Conservation (phyloP, 345 rosid genomes). For the Durio zibethinus region DNA sequence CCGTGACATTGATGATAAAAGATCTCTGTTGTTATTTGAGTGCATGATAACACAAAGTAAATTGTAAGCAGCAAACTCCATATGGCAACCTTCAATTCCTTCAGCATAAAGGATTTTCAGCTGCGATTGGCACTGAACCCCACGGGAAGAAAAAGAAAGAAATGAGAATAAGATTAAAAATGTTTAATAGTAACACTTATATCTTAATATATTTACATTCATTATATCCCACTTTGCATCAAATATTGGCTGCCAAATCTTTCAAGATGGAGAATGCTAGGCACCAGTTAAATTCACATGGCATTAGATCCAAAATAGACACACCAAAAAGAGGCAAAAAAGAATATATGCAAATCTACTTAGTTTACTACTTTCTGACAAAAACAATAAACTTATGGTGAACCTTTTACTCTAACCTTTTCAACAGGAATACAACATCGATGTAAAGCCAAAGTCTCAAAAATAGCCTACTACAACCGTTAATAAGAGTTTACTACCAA, state of each 20-base stretch:
- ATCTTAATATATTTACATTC: neutral
- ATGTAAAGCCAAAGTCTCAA: neutral
- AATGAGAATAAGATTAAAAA: conserved; percentile 13
- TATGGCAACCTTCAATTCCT: conserved; percentile 85
- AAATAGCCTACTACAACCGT: neutral
- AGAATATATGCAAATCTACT: neutral
- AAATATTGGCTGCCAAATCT: neutral
- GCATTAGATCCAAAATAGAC: neutral
- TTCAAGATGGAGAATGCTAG: neutral
- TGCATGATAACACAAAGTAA: conserved; percentile 85
- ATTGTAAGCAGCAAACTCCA: conserved; percentile 94
- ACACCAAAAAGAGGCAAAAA: neutral
- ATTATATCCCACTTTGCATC: neutral
- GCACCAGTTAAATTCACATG: neutral
- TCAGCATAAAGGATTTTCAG: conserved; percentile 83
- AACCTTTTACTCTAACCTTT: neutral
- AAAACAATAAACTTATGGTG: neutral
- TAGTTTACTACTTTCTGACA: neutral
- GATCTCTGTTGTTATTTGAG: conserved; percentile 80
- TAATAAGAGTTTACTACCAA: neutral
- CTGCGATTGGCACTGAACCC: conserved; percentile 90
- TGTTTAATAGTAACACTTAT: neutral
- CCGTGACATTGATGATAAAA: conserved; percentile 90
- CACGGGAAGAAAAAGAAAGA: neutral
- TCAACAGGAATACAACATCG: neutral